phyloP scores from a whole-genome alignment of 768 basidiomycete species.

The Chalciporus piperatus region DNA sequence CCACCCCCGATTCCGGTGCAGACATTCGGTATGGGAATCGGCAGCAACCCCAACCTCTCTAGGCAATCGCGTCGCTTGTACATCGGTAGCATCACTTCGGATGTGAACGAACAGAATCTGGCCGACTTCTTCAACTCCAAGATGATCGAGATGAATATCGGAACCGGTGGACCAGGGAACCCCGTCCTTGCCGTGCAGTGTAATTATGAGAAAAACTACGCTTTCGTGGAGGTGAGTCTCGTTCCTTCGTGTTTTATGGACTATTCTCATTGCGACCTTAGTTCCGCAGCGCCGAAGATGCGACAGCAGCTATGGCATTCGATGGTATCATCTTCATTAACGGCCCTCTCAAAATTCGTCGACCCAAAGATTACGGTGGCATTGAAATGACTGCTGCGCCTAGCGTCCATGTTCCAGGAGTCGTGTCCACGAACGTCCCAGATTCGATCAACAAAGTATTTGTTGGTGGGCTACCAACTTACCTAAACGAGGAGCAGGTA shows the following conservation, averaged over 20 bases:
- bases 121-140: conserved; percentile 94
- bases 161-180: conserved; percentile 80
- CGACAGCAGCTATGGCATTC: conserved; percentile 94
- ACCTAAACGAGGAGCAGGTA: conserved; percentile 97
- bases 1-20: conserved; percentile 83
- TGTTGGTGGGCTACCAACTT: conserved; percentile 91
- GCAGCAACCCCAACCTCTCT: conserved; percentile 83
- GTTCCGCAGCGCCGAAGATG: conserved; percentile 98
- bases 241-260: background rate
- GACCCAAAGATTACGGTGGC: conserved; percentile 96
- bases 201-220: conserved; percentile 98
- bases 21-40: conserved; percentile 84
- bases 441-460: conserved; percentile 99
- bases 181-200: conserved; percentile 93
- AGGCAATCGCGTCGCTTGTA: conserved; percentile 94
- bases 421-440: conserved; percentile 94
- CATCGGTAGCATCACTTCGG: conserved; percentile 93
- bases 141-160: conserved; percentile 90
- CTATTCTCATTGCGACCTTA: conserved; percentile 33
- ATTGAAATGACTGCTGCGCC: conserved; percentile 55
- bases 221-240: conserved; percentile 84
- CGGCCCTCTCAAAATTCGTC: conserved; percentile 93
- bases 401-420: conserved; percentile 84
- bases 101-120: conserved; percentile 90
- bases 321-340: conserved; percentile 97